Conservation (phyloP, 805 yeast species). For the Candida ulmi region DNA sequence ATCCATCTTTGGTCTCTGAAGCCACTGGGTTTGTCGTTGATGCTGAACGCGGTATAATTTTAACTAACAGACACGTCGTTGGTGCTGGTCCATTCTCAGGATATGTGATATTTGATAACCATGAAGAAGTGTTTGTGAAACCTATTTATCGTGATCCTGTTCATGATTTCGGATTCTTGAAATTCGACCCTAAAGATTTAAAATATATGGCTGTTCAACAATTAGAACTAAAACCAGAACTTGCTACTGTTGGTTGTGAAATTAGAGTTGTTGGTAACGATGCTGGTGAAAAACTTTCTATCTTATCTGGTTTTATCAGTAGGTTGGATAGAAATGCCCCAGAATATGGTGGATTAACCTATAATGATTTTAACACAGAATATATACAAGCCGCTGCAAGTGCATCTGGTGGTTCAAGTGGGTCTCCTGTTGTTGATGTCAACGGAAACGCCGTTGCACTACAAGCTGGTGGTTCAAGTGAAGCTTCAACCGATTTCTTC, state of each 20-base stretch:
- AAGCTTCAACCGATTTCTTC: slow-evolving; percentile 90
- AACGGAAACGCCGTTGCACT: slow-evolving; percentile 85
- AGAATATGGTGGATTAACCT: slow-evolving; percentile 81
- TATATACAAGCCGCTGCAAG: slow-evolving; percentile 95
- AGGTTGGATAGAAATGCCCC: slow-evolving; percentile 93
- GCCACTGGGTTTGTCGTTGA: slow-evolving; percentile 98
- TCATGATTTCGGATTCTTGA: slow-evolving; percentile 88
- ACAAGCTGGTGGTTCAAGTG: slow-evolving; percentile 91
- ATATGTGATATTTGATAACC: slow-evolving; percentile 88
- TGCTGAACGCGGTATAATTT: slow-evolving; percentile 69
- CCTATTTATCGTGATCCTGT: slow-evolving; percentile 92
- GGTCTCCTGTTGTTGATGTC: slow-evolving; percentile 91
- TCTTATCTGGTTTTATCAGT: slow-evolving; percentile 72
- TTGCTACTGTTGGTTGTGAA: slow-evolving; percentile 88
- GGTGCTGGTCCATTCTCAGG: slow-evolving; percentile 95
- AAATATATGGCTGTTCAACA: slow-evolving; percentile 70
- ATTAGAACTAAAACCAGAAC: slow-evolving; percentile 67
- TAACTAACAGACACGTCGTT: slow-evolving; percentile 92
- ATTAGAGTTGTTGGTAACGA: slow-evolving; percentile 95
- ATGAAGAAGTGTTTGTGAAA: slow-evolving; percentile 83
- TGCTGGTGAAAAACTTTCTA: slow-evolving; percentile 90
- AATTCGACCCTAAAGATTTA: slow-evolving; percentile 65
- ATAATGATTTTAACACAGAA: slow-evolving; percentile 90
- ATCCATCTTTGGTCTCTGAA: slow-evolving; percentile 71
- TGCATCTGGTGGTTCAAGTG: slow-evolving; percentile 94